Evolutionary conservation across 2,329 filamentous ascomycete genomes (phyloP), one percentile per base, ranked within the genome.

Genomic region (Niveomyces coronatus): DNA sequence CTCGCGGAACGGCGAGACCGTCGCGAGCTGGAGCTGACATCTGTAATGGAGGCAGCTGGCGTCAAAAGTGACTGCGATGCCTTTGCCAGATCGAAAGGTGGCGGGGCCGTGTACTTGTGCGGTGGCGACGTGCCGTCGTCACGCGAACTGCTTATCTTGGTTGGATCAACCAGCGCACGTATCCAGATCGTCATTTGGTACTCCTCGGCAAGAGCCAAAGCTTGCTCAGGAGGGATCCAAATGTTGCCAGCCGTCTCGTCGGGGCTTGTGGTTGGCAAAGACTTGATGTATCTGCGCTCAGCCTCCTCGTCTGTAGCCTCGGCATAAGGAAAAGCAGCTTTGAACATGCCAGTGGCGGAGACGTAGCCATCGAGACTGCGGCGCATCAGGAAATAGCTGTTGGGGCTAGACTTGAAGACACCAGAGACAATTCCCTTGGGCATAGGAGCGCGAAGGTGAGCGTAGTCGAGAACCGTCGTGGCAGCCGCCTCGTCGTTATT

Each of bases 211-310:
- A 98, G 72, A 41, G 74, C 65, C 31, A 98, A 72, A 24, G 91
- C 91, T 76, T 76, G 63, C 47, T 81, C 71, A 5, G 89, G 87
- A 32, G 86, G 78, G 35, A 96, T 88, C 91, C 91, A 98, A 37
- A 98, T 78, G 59, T 95, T 98, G 31, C 91, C 91, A 18, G 91
- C 91, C 20, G 91, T 87, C 68, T 96, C 91, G 55, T 96, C 88
- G 40, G 72, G 71, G 50, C 87, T 94, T 9, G 88, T 93, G 20
- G 82, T 82, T 23, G 76, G 63, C 19, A 91, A 78, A 6, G 74
- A 76, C 66, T 94, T 95, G 62, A 98, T 80, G 62, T 86, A 88
- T 52, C 73, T 77, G 55, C 85, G 81, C 65, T 93, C 85, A 2
- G 65, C 63, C 50, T 85, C 76, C 54, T 91, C 85, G 48, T 91